Evolutionary conservation across 495 filamentous ascomycete genomes (phyloP).

Genomic region (Lasiosphaeria hispida): DNA sequence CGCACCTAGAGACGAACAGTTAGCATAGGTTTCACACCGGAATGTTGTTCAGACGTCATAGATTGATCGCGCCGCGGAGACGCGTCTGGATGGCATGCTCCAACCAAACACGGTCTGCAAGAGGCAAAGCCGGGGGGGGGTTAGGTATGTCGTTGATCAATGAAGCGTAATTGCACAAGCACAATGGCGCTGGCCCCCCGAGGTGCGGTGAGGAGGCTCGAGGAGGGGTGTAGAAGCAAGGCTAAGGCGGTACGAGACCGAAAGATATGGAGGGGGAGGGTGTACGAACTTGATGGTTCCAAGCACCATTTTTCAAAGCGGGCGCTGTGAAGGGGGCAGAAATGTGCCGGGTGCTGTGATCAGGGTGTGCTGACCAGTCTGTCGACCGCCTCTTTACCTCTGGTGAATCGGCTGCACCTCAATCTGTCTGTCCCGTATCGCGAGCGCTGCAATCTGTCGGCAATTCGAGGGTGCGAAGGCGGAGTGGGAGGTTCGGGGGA

Average conservation of each 20-base stretch:
- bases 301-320: conserved; percentile 64
- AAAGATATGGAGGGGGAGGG: conserved; percentile 15
- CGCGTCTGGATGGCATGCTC: conserved; percentile 10
- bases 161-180: conserved; percentile 6
- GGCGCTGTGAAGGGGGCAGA: conserved; percentile 28
- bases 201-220: conserved; percentile 1
- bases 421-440: conserved; percentile 26
- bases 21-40: conserved; percentile 14
- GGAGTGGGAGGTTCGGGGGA: conserved; percentile 25
- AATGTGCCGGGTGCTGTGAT: conserved; percentile 20
- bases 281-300: conserved; percentile 77
- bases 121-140: neutral
- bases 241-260: neutral
- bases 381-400: conserved; percentile 12
- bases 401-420: conserved; percentile 19
- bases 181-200: neutral
- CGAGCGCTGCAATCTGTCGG: conserved; percentile 21
- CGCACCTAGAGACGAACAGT: conserved; percentile 62
- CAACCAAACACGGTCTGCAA: neutral
- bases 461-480: conserved; percentile 27
- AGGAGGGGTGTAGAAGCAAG: conserved; percentile 1
- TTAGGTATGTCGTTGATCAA: conserved; percentile 1
- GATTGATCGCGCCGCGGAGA: conserved; percentile 11
- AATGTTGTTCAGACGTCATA: neutral
- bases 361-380: neutral